Conservation (phyloP, 306 rosid genomes). For the Prunus armeniaca region DNA sequence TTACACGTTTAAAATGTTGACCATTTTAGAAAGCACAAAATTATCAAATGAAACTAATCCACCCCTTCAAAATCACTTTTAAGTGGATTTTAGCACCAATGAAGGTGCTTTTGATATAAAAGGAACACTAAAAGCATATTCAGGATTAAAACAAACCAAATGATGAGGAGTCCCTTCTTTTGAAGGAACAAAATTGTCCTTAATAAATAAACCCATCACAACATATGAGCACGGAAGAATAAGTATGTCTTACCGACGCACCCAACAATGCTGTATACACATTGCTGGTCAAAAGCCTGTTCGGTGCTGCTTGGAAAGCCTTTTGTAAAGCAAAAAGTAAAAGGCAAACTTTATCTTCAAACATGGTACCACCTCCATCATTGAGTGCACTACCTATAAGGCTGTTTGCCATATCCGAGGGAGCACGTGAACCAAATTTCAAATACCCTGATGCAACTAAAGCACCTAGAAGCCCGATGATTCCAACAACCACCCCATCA, state of each 20-base stretch:
- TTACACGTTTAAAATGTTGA: background rate
- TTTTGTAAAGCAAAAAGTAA: slow-evolving; percentile 87
- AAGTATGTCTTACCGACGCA: slow-evolving; percentile 76
- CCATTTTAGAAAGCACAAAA: slow-evolving; percentile 1
- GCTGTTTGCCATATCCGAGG: slow-evolving; percentile 55
- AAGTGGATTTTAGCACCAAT: background rate
- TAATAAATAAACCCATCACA: background rate
- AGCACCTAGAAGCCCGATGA: slow-evolving; percentile 82
- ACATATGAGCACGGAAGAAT: slow-evolving; percentile 5
- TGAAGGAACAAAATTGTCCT: background rate
- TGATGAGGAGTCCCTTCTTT: background rate
- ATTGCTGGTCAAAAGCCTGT: slow-evolving; percentile 79
- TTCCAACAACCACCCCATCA: slow-evolving; percentile 88
- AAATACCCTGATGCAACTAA: slow-evolving; percentile 83
- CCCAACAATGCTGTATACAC: slow-evolving; percentile 78
- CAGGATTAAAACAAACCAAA: background rate
- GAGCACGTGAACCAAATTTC: slow-evolving; percentile 50
- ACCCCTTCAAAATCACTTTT: background rate
- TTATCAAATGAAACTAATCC: background rate
- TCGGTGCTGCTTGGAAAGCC: slow-evolving; percentile 93
- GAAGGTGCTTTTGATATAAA: slow-evolving; percentile 13
- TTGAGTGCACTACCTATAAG: slow-evolving; percentile 64
- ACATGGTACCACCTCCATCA: slow-evolving; percentile 86
- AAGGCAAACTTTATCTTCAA: slow-evolving; percentile 88
- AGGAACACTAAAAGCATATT: background rate